Percentiles rank a stretch among this genome's conserved stretches.
Conservation (phyloP, 2,329 filamentous ascomycete genomes). For the Huntiella omanensis region DNA sequence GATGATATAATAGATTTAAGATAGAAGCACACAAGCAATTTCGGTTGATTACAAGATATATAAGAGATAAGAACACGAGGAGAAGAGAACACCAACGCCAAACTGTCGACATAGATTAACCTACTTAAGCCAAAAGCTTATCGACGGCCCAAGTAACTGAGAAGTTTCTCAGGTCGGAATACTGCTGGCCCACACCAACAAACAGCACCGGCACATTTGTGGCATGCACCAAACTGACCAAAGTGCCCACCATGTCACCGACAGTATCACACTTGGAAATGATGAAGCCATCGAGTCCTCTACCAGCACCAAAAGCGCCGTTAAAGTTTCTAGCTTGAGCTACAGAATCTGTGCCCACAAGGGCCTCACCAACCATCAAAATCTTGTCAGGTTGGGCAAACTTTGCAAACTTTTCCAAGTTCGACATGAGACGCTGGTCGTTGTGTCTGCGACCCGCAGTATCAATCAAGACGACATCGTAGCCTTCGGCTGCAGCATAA, state of each 20-base stretch:
- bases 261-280: slow-evolving; percentile 98
- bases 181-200: slow-evolving; percentile 55
- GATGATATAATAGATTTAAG: neutral
- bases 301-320: slow-evolving; percentile 62
- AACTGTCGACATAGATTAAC: neutral
- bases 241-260: slow-evolving; percentile 91
- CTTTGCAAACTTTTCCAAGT: slow-evolving; percentile 91
- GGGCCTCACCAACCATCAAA: slow-evolving; percentile 76
- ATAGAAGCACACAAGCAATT: neutral
- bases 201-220: slow-evolving; percentile 94
- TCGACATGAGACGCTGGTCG: slow-evolving; percentile 88
- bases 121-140: slow-evolving; percentile 30
- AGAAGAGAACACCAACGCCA: neutral
- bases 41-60: neutral
- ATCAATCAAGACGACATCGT: slow-evolving; percentile 91
- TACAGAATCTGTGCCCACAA: slow-evolving; percentile 89
- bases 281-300: slow-evolving; percentile 85
- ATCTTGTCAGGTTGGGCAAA: slow-evolving; percentile 96
- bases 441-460: slow-evolving; percentile 91
- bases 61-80: slow-evolving; percentile 1
- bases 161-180: slow-evolving; percentile 48
- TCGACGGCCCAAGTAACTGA: slow-evolving; percentile 53
- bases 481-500: slow-evolving; percentile 54
- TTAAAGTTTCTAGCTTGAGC: slow-evolving; percentile 96
- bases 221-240: slow-evolving; percentile 94